phyloP scores from a whole-genome alignment of 331 rosid species.

The Dryas integrifolia region DNA sequence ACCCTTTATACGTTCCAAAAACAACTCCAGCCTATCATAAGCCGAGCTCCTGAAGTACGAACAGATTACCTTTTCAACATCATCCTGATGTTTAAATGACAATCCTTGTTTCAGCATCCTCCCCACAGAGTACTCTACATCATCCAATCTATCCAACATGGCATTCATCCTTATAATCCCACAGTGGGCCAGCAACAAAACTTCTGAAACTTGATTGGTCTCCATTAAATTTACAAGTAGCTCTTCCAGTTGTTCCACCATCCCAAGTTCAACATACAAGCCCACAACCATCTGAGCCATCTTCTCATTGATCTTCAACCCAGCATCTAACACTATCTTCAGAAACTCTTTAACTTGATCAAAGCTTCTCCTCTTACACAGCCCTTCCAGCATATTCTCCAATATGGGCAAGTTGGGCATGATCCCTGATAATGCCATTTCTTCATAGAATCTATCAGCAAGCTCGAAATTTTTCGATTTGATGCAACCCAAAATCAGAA shows the following conservation, averaged over 20 bases:
- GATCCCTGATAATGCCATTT: slow-evolving; percentile 41
- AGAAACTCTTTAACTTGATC: slow-evolving; percentile 41
- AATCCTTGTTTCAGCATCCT: slow-evolving; percentile 59
- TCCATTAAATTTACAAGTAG: slow-evolving; percentile 39
- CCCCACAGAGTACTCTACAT: slow-evolving; percentile 52
- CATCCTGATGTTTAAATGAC: slow-evolving; percentile 37
- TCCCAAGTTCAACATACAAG: slow-evolving; percentile 38
- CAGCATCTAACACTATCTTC: slow-evolving; percentile 25
- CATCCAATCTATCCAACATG: slow-evolving; percentile 50
- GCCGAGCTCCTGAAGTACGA: slow-evolving; percentile 53
- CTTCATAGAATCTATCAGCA: slow-evolving; percentile 45
- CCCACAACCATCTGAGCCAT: slow-evolving; percentile 44
- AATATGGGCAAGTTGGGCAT: slow-evolving; percentile 47
- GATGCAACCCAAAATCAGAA: slow-evolving; percentile 47
- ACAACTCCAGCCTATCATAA: slow-evolving; percentile 55
- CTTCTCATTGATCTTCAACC: slow-evolving; percentile 40
- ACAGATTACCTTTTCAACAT: slow-evolving; percentile 54
- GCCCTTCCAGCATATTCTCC: slow-evolving; percentile 51
- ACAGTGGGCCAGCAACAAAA: slow-evolving; percentile 39
- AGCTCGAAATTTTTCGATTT: slow-evolving; percentile 39
- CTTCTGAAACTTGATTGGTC: slow-evolving; percentile 10
- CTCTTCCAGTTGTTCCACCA: slow-evolving; percentile 49
- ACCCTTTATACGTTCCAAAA: slow-evolving; percentile 43
- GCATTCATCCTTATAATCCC: slow-evolving; percentile 47
- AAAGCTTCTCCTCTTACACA: slow-evolving; percentile 42